A percentile compares a stretch with the other conserved stretches of the same genome.
phyloP scores from a whole-genome alignment of 495 filamentous ascomycete species.

The Sordaria brevicollis region DNA sequence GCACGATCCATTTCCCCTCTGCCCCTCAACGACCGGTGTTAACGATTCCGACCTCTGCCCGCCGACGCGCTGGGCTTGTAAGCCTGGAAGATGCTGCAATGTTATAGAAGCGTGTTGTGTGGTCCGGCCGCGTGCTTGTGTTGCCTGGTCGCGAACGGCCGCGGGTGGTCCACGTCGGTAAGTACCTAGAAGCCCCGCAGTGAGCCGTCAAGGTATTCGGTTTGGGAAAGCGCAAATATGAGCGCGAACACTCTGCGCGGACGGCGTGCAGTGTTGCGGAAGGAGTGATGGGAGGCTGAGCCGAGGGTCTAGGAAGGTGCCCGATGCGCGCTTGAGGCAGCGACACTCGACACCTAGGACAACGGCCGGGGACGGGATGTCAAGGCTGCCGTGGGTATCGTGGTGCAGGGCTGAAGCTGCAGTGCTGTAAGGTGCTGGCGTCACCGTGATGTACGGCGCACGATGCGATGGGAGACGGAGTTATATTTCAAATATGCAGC shows the following conservation, averaged over 20 bases:
- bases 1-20: background rate
- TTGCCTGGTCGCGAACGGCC: background rate
- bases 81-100: background rate
- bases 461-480: background rate
- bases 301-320: background rate
- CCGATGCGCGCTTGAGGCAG: background rate
- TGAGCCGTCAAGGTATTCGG: background rate
- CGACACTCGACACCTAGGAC: background rate
- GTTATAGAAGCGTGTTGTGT: background rate
- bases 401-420: background rate
- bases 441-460: background rate
- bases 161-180: background rate
- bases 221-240: background rate
- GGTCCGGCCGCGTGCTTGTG: background rate
- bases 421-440: background rate
- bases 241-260: background rate
- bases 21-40: background rate
- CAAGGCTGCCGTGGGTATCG: background rate
- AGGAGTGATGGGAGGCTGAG: background rate
- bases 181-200: background rate
- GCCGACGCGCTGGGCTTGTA: background rate
- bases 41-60: background rate
- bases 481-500: background rate
- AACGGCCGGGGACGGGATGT: background rate
- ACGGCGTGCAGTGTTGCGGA: background rate